Conservation (phyloP, 805 yeast species). For the Candida odintsovae region DNA sequence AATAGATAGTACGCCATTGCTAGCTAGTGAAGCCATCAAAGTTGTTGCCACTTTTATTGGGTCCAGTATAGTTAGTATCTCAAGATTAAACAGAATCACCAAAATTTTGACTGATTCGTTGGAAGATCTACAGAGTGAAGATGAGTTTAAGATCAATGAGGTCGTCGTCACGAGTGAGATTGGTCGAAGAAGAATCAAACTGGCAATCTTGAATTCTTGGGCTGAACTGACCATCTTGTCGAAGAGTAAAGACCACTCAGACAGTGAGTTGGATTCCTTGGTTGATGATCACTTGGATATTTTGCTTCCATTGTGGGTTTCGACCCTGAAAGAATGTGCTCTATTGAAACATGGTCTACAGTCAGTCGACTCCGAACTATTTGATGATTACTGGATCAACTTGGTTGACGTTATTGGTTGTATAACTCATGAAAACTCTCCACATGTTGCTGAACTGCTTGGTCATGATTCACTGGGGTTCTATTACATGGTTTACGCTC, state of each 20-base stretch:
- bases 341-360: conserved; percentile 36
- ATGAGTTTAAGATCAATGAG: conserved; percentile 47
- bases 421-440: conserved; percentile 46
- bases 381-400: conserved; percentile 66
- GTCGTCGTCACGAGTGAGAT: conserved; percentile 39
- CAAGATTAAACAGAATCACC: conserved; percentile 49
- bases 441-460: conserved; percentile 40
- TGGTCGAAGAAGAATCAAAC: conserved; percentile 43
- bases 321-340: conserved; percentile 69
- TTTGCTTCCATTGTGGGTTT: conserved; percentile 75
- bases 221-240: conserved; percentile 46
- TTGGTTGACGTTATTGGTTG: conserved; percentile 71
- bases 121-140: conserved; percentile 40
- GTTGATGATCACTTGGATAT: conserved; percentile 50
- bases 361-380: conserved; percentile 33
- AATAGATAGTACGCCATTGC: conserved; percentile 61
- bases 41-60: conserved; percentile 73
- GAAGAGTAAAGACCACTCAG: conserved; percentile 20
- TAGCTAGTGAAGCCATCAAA: conserved; percentile 71
- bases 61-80: conserved; percentile 46
- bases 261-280: conserved; percentile 40
- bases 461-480: conserved; percentile 57
- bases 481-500: conserved; percentile 75
- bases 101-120: conserved; percentile 61
- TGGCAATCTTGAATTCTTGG: conserved; percentile 68